phyloP scores from a whole-genome alignment of 2,329 filamentous ascomycete species.

The Talaromyces sp. region DNA sequence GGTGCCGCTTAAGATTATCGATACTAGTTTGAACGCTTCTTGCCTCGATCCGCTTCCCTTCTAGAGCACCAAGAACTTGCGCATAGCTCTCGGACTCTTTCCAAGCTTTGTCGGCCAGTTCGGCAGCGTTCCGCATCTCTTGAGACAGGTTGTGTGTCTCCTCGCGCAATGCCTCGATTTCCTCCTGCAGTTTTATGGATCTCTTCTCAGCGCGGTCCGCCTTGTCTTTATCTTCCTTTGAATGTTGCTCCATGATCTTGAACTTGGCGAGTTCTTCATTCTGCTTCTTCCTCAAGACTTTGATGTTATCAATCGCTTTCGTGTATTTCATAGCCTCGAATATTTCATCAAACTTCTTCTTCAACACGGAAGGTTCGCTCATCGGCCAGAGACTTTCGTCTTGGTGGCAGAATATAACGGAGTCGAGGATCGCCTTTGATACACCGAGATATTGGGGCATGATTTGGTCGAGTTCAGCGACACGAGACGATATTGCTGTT shows the following conservation, averaged over 20 bases:
- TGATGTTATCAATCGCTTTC: conserved; percentile 94
- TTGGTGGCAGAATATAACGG: conserved; percentile 97
- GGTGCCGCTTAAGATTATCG: conserved; percentile 63
- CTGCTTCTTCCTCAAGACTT: conserved; percentile 76
- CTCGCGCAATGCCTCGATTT: conserved; percentile 54
- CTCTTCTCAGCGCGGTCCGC: conserved; percentile 68
- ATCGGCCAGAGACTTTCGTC: conserved; percentile 97
- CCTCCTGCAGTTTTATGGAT: conserved; percentile 58
- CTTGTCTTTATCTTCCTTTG: conserved; percentile 79
- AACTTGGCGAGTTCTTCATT: conserved; percentile 68
- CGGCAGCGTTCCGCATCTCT: conserved; percentile 39
- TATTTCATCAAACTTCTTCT: conserved; percentile 95
- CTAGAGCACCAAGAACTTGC: conserved; percentile 68
- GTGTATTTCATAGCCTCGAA: conserved; percentile 97
- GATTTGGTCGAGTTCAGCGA: conserved; percentile 75
- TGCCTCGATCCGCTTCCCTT: conserved; percentile 71
- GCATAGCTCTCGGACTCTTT: conserved; percentile 70
- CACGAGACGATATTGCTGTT: conserved; percentile 70
- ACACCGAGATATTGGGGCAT: conserved; percentile 86
- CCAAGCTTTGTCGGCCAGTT: conserved; percentile 61
- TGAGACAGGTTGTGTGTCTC: conserved; percentile 58
- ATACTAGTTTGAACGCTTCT: conserved; percentile 66
- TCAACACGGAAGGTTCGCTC: conserved; percentile 78
- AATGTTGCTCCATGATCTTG: conserved; percentile 70
- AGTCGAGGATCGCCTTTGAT: conserved; percentile 82